phyloP scores from a whole-genome alignment of 2,329 filamentous ascomycete genomes.

The Bipolaris sorokiniana region DNA sequence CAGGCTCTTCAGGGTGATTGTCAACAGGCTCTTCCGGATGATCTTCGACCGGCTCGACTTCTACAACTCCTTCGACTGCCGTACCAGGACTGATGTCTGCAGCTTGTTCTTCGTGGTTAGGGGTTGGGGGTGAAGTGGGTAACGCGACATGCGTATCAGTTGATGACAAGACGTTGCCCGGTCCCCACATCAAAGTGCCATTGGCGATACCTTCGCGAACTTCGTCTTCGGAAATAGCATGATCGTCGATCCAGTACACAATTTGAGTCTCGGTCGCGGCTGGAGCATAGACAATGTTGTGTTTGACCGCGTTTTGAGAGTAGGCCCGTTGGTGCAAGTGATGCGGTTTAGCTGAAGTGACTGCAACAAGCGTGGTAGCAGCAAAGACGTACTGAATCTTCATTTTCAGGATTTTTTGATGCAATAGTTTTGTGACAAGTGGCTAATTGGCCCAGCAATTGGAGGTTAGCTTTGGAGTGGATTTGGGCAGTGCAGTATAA shows the following conservation, averaged over 20 bases:
- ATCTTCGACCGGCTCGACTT: background rate
- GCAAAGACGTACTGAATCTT: slow-evolving; percentile 46
- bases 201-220: slow-evolving; percentile 74
- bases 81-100: slow-evolving; percentile 9
- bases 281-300: slow-evolving; percentile 55
- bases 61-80: background rate
- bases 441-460: slow-evolving; percentile 6
- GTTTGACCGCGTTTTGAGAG: slow-evolving; percentile 52
- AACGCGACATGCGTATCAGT: slow-evolving; percentile 21
- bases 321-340: slow-evolving; percentile 61
- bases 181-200: slow-evolving; percentile 68
- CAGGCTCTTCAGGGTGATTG: background rate
- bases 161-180: slow-evolving; percentile 61
- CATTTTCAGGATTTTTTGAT: slow-evolving; percentile 36
- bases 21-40: background rate
- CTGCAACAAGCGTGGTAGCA: slow-evolving; percentile 51
- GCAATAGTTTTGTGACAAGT: slow-evolving; percentile 1
- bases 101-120: slow-evolving; percentile 10
- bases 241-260: slow-evolving; percentile 73
- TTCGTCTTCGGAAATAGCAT: slow-evolving; percentile 65
- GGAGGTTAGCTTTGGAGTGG: slow-evolving; percentile 16
- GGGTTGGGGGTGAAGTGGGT: slow-evolving; percentile 26
- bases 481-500: background rate
- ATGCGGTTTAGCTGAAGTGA: slow-evolving; percentile 65
- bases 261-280: slow-evolving; percentile 67